phyloP scores from a whole-genome alignment of 192 early-diverging fungal genomes.

The Spizellomyces sp. region DNA sequence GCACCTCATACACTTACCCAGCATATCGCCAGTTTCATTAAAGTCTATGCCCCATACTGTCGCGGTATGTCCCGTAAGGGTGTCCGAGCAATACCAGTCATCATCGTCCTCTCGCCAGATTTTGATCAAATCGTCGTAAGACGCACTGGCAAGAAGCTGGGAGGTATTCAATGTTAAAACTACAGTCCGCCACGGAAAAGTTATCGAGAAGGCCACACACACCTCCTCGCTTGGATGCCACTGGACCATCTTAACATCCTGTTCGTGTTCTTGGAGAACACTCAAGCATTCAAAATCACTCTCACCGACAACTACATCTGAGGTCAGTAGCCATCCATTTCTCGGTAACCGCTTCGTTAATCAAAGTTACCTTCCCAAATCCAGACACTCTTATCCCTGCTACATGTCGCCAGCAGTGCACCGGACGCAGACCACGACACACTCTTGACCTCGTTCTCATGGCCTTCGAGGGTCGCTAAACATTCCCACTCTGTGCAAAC shows the following conservation, averaged over 20 bases:
- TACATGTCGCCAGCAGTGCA: constrained; percentile 87
- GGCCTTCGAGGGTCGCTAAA: constrained; percentile 92
- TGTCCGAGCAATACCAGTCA: constrained; percentile 93
- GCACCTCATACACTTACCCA: constrained; percentile 31
- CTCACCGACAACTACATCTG: constrained; percentile 60
- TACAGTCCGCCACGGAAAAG: not conserved
- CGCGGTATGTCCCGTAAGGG: constrained; percentile 80
- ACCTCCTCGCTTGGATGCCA: constrained; percentile 90
- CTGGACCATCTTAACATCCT: constrained; percentile 93
- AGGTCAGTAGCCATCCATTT: not conserved
- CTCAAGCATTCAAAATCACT: constrained; percentile 95
- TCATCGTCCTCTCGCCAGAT: constrained; percentile 95
- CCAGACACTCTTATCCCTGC: constrained; percentile 97
- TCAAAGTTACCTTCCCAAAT: constrained; percentile 84
- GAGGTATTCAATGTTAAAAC: not conserved
- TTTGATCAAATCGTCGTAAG: constrained; percentile 93
- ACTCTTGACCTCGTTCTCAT: constrained; percentile 97
- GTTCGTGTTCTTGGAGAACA: constrained; percentile 92
- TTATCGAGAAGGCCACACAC: constrained; percentile 2
- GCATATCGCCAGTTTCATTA: constrained; percentile 47
- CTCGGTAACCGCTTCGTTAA: not conserved
- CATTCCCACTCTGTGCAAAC: constrained; percentile 71
- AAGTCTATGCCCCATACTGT: constrained; percentile 97
- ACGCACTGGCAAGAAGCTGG: constrained; percentile 77
- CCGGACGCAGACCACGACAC: constrained; percentile 86